These are phyloP conservation scores for Fraxinus pennsylvanica DNA, from an alignment of 257 asterid species.

Conservation along the genomic window DNA sequence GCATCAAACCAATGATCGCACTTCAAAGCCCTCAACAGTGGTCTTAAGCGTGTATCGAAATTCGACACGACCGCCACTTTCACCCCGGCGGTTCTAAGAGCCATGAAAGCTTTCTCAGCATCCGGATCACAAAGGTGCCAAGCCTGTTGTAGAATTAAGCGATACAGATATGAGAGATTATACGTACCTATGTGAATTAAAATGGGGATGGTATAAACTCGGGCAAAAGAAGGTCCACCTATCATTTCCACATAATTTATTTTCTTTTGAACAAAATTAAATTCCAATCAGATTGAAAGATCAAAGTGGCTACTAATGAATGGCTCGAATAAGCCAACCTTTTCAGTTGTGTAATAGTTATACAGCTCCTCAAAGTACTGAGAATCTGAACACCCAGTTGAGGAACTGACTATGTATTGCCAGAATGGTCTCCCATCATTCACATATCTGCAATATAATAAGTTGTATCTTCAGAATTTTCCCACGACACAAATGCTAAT, in stretches of 20 bases:
- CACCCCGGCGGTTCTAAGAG: conserved; percentile 77
- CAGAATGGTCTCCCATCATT: conserved; percentile 99
- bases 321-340: conserved; percentile 47
- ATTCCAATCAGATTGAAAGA: neutral
- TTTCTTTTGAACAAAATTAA: neutral
- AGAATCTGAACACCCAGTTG: conserved; percentile 93
- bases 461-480: neutral
- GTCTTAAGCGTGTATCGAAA: conserved; percentile 88
- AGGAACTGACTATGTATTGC: conserved; percentile 91
- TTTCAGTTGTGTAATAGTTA: conserved; percentile 76
- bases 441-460: conserved; percentile 62
- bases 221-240: conserved; percentile 1
- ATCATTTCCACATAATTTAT: conserved; percentile 6
- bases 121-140: conserved; percentile 97
- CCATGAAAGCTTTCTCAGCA: conserved; percentile 76
- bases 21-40: conserved; percentile 76
- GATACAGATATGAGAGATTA: neutral
- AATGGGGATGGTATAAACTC: neutral
- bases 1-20: conserved; percentile 99
- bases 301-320: neutral
- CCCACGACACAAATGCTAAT: neutral
- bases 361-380: conserved; percentile 96
- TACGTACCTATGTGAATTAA: neutral
- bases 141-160: conserved; percentile 52
- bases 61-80: conserved; percentile 86